Conservation (phyloP, 2,329 filamentous ascomycete genomes). For the Chrysosporium queenslandicum region DNA sequence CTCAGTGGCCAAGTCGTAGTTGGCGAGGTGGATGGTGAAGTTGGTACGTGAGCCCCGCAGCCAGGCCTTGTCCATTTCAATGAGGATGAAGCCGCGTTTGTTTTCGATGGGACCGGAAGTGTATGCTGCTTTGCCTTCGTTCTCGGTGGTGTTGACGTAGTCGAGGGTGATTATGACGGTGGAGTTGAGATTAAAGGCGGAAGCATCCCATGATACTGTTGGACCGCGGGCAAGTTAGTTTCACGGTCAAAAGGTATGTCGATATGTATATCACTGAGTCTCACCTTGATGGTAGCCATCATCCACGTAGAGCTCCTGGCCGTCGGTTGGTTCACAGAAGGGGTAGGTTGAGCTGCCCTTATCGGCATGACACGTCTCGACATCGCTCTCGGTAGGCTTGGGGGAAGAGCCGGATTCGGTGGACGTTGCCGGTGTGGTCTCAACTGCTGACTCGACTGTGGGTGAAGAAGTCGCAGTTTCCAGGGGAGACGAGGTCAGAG, state of each 20-base stretch:
- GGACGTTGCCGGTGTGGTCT: not conserved
- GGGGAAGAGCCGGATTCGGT: not conserved
- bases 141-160: slow-evolving; percentile 27
- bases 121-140: slow-evolving; percentile 29
- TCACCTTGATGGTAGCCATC: slow-evolving; percentile 16
- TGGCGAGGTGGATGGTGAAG: slow-evolving; percentile 31
- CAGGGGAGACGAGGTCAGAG: not conserved
- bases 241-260: not conserved
- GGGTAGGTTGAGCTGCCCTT: slow-evolving; percentile 11
- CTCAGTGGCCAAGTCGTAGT: slow-evolving; percentile 22
- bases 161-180: slow-evolving; percentile 27
- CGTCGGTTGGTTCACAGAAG: slow-evolving; percentile 16
- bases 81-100: slow-evolving; percentile 30
- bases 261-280: not conserved
- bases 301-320: slow-evolving; percentile 13
- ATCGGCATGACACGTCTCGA: slow-evolving; percentile 13
- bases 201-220: slow-evolving; percentile 31
- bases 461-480: not conserved
- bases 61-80: slow-evolving; percentile 35
- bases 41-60: slow-evolving; percentile 31
- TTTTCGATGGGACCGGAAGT: slow-evolving; percentile 30
- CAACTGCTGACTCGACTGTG: not conserved
- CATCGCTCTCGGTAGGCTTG: slow-evolving; percentile 10
- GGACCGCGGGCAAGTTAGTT: slow-evolving; percentile 12
- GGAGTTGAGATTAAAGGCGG: slow-evolving; percentile 26